Percentiles rank a stretch among this genome's conserved stretches.
phyloP scores from a whole-genome alignment of 1,284 basidiomycete genomes.

The Laetiporus sulphureus region DNA sequence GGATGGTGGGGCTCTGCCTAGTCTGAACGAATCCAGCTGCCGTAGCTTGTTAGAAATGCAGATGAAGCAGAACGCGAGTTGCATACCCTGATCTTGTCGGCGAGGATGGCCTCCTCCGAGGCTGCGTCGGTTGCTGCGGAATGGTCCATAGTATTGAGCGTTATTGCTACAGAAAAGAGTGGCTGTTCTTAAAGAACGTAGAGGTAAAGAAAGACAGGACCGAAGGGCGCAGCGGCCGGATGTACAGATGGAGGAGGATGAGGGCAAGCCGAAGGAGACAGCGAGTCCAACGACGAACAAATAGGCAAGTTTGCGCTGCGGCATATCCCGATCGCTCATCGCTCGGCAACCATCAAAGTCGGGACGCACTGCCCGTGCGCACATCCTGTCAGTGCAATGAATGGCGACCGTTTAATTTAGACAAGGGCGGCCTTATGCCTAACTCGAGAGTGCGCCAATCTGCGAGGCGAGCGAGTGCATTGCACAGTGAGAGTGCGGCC shows the following conservation, averaged over 20 bases:
- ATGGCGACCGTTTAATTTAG: too few species aligned
- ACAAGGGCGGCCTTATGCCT: too few species aligned
- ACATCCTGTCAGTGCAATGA: too few species aligned
- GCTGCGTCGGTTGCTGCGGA: conserved; percentile 20
- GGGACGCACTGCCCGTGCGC: too few species aligned
- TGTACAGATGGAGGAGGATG: conserved; percentile 20
- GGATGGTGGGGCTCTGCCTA: conserved; percentile 23
- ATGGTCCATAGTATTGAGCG: conserved; percentile 27
- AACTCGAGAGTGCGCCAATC: too few species aligned
- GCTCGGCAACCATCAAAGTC: not conserved
- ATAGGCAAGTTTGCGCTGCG: conserved; percentile 11
- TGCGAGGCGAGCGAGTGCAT: too few species aligned
- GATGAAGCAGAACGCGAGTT: not conserved
- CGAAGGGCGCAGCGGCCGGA: conserved; percentile 18
- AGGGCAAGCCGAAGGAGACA: conserved; percentile 16
- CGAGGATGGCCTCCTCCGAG: conserved; percentile 23
- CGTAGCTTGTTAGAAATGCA: not conserved
- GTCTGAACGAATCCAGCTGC: conserved; percentile 58
- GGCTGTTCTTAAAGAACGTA: conserved; percentile 28
- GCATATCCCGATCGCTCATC: not conserved
- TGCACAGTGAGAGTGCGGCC: too few species aligned
- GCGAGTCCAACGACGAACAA: conserved; percentile 10
- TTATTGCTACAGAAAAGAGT: conserved; percentile 28
- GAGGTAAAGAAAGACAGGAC: conserved; percentile 31
- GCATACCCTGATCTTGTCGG: conserved; percentile 31